phyloP scores from a whole-genome alignment of 176 grass and related monocot genomes.

The Secale cereale region DNA sequence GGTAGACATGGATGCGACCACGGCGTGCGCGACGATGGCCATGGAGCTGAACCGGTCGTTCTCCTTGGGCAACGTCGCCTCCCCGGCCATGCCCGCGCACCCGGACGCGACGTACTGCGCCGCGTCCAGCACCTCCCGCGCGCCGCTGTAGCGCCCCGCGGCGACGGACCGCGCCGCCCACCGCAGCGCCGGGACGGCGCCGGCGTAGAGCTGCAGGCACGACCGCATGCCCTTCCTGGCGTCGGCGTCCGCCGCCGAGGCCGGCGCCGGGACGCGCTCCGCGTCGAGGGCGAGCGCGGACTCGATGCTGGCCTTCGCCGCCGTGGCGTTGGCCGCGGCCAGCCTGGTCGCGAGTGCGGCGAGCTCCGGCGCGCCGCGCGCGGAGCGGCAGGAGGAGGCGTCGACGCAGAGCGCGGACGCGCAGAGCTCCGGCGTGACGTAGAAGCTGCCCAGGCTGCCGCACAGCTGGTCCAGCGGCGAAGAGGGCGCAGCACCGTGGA shows the following conservation, averaged over 20 bases:
- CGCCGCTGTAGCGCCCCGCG: conserved; percentile 19
- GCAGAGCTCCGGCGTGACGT: conserved; percentile 40
- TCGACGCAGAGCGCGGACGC: conserved; percentile 30
- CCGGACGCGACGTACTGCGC: conserved; percentile 25
- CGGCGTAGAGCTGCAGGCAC: conserved; percentile 47
- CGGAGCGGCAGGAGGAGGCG: conserved; percentile 13
- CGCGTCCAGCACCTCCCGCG: conserved; percentile 25
- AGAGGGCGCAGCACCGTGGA: background rate
- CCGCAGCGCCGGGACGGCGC: conserved; percentile 25
- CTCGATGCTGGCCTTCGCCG: conserved; percentile 23
- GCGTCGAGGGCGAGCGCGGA: background rate
- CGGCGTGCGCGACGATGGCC: conserved; percentile 36
- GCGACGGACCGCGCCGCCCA: conserved; percentile 31
- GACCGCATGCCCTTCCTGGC: background rate
- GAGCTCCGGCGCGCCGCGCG: conserved; percentile 16
- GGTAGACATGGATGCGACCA: conserved; percentile 21
- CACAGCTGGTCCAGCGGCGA: conserved; percentile 31
- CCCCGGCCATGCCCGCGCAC: conserved; percentile 24
- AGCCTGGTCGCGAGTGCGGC: conserved; percentile 35
- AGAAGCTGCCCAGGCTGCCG: conserved; percentile 34
- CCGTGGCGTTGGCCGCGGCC: conserved; percentile 28
- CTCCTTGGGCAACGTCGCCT: background rate
- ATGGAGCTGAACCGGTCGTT: conserved; percentile 20
- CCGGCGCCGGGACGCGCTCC: background rate
- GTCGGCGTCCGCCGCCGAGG: background rate